phyloP scores from a whole-genome alignment of 805 yeast genomes.

The Scheffersomyces lignosus region DNA sequence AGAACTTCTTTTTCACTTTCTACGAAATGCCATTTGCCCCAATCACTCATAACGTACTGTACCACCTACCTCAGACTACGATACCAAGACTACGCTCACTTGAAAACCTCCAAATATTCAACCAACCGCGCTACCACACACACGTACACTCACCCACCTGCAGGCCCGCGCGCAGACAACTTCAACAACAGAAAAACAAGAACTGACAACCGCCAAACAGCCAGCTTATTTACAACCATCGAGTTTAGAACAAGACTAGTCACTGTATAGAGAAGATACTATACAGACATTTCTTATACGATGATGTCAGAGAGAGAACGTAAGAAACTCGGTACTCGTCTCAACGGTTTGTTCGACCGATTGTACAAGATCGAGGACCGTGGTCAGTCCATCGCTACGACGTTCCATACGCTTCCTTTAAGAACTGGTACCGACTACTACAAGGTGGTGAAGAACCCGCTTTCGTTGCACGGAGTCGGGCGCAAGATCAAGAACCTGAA shows the following conservation, averaged over 20 bases:
- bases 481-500: constrained; percentile 52
- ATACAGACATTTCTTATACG: too few relatives aligned
- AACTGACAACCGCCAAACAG: too few relatives aligned
- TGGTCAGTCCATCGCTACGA: constrained; percentile 49
- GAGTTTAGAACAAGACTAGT: constrained; percentile 1
- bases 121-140: too few relatives aligned
- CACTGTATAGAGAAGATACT: too few relatives aligned
- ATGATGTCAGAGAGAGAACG: constrained; percentile 39
- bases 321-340: constrained; percentile 35
- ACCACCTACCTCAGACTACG: too few relatives aligned
- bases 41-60: too few relatives aligned
- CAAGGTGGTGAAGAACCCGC: constrained; percentile 74
- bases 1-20: too few relatives aligned
- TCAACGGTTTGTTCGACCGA: constrained; percentile 36
- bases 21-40: too few relatives aligned
- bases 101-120: too few relatives aligned
- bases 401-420: constrained; percentile 74
- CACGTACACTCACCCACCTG: neutral
- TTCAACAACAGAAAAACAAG: constrained; percentile 2
- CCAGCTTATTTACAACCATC: too few relatives aligned
- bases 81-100: too few relatives aligned
- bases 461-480: constrained; percentile 72
- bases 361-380: constrained; percentile 42
- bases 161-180: constrained; percentile 1
- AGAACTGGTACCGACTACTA: constrained; percentile 77